phyloP scores from a whole-genome alignment of 257 asterid species.

The Voacanga thouarsii region DNA sequence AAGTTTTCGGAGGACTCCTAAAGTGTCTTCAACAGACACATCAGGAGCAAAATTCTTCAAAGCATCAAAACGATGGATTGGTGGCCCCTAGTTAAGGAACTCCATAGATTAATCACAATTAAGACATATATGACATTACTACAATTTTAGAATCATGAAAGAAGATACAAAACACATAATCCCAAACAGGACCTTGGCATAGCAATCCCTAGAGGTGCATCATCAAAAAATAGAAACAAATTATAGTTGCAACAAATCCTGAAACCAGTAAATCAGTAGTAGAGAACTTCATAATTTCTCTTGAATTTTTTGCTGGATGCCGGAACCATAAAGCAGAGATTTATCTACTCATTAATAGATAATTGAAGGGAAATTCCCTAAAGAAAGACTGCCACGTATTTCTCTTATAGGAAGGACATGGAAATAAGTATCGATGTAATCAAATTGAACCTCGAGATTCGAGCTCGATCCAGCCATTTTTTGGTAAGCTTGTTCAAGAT shows the following conservation, averaged over 20 bases:
- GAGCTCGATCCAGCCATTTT: background rate
- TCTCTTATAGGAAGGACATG: background rate
- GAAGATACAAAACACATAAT: background rate
- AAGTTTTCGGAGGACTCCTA: conserved; percentile 52
- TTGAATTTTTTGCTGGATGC: background rate
- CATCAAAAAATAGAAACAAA: background rate
- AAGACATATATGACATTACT: background rate
- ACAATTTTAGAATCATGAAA: background rate
- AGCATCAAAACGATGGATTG: conserved; percentile 66
- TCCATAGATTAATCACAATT: conserved; percentile 21
- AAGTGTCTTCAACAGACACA: conserved; percentile 54
- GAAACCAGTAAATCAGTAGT: background rate
- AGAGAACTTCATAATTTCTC: background rate
- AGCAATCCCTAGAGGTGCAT: background rate
- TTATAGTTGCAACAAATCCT: background rate
- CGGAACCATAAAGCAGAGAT: background rate
- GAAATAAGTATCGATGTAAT: background rate
- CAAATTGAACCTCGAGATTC: background rate
- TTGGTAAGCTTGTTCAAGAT: background rate
- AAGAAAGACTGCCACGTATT: background rate
- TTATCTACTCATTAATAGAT: background rate
- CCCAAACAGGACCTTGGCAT: background rate
- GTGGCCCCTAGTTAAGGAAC: conserved; percentile 58
- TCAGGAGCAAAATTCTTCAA: conserved; percentile 70
- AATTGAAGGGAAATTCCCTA: background rate